Conservation (phyloP, 257 asterid species). For the Pogostemon cablin region DNA sequence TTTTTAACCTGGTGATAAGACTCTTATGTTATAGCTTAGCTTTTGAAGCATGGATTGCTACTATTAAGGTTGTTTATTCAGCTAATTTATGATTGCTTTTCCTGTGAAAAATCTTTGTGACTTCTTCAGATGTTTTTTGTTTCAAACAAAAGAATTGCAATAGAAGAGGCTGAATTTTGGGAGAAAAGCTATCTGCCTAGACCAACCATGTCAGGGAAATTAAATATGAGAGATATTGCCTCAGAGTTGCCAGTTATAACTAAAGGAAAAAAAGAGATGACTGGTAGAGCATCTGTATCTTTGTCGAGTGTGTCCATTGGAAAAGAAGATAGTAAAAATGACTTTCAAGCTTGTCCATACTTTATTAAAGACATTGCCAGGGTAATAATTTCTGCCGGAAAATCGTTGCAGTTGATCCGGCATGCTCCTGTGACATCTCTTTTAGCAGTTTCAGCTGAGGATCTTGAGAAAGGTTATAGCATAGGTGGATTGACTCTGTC, state of each 20-base stretch:
- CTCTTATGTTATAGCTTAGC: slow-evolving; percentile 14
- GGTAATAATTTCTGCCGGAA: slow-evolving; percentile 91
- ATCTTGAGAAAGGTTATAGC: slow-evolving; percentile 40
- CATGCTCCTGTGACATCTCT: slow-evolving; percentile 68
- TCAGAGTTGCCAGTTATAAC: slow-evolving; percentile 41
- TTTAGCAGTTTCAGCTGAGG: slow-evolving; percentile 42
- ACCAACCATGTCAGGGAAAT: slow-evolving; percentile 47
- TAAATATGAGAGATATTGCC: slow-evolving; percentile 35
- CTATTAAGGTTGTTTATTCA: slow-evolving; percentile 2
- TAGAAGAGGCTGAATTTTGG: slow-evolving; percentile 95
- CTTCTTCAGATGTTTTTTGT: slow-evolving; percentile 80
- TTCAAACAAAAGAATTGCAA: slow-evolving; percentile 69
- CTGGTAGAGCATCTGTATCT: slow-evolving; percentile 53
- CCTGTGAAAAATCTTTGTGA: slow-evolving; percentile 21
- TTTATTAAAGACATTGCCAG: slow-evolving; percentile 76
- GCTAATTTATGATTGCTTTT: slow-evolving; percentile 7
- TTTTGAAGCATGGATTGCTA: slow-evolving; percentile 17
- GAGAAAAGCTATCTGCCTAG: slow-evolving; percentile 88
- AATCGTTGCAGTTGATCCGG: slow-evolving; percentile 86
- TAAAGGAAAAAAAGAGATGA: slow-evolving; percentile 43
- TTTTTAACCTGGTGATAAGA: slow-evolving; percentile 13
- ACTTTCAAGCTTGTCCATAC: slow-evolving; percentile 68
- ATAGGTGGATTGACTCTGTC: slow-evolving; percentile 80
- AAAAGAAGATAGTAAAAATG: slow-evolving; percentile 55
- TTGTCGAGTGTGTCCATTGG: slow-evolving; percentile 46